phyloP scores from a whole-genome alignment of 1,139 yeast genomes.

The Meyerozyma elateridarum region DNA sequence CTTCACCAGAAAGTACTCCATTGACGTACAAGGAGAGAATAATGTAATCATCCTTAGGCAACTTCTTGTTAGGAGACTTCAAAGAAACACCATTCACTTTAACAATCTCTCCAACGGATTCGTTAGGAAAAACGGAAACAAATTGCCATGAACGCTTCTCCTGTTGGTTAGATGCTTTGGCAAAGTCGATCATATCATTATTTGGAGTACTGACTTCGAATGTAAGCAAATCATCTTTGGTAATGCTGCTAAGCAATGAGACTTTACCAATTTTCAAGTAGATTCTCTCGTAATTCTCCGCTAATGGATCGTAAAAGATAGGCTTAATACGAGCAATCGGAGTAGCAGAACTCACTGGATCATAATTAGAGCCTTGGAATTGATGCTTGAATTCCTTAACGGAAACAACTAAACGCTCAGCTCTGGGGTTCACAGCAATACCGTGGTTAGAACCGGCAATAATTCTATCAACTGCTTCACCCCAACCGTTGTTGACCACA shows the following conservation, averaged over 20 bases:
- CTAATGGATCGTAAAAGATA: conserved; percentile 58
- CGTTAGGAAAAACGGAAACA: conserved; percentile 72
- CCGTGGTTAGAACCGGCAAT: conserved; percentile 75
- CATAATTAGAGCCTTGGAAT: conserved; percentile 28
- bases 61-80: conserved; percentile 27
- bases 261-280: conserved; percentile 56
- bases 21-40: conserved; percentile 58
- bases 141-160: conserved; percentile 62
- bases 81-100: conserved; percentile 52
- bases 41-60: conserved; percentile 49
- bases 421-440: conserved; percentile 78
- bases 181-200: conserved; percentile 48
- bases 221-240: conserved; percentile 40
- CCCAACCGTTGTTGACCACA: conserved; percentile 73
- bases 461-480: conserved; percentile 76
- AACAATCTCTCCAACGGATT: conserved; percentile 66
- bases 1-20: conserved; percentile 59
- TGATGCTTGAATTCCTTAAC: conserved; percentile 72
- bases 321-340: conserved; percentile 62
- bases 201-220: conserved; percentile 45
- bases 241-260: conserved; percentile 26
- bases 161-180: conserved; percentile 65
- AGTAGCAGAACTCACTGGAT: conserved; percentile 37
- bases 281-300: conserved; percentile 55
- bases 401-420: conserved; percentile 65